Percentiles rank a stretch among this genome's conserved stretches.
Evolutionary conservation across 192 early-diverging fungal species (phyloP).

Genomic region (Spizellomyces sp.): DNA sequence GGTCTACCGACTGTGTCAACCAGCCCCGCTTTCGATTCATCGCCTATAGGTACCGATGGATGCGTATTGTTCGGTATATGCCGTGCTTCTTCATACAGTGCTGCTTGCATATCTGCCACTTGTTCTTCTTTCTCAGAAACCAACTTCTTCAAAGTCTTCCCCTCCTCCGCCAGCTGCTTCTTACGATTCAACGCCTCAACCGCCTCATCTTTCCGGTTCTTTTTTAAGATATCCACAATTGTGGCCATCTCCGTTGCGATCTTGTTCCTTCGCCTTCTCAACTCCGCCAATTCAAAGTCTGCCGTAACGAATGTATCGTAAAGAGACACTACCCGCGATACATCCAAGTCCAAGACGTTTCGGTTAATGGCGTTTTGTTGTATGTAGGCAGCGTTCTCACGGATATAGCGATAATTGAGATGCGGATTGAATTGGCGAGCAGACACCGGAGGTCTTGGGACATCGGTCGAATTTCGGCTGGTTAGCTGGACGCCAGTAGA

Average conservation of each 20-base stretch:
- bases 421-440: constrained; percentile 36
- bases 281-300: constrained; percentile 47
- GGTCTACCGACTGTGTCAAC: constrained; percentile 50
- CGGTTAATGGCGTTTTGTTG: constrained; percentile 52
- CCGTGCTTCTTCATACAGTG: constrained; percentile 65
- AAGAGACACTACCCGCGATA: constrained; percentile 49
- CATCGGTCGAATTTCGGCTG: too few species aligned
- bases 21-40: constrained; percentile 63
- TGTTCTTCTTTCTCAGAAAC: constrained; percentile 55
- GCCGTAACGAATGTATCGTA: constrained; percentile 47
- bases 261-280: constrained; percentile 52
- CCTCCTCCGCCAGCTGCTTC: constrained; percentile 49
- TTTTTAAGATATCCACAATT: constrained; percentile 34
- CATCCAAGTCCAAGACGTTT: constrained; percentile 55
- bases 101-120: constrained; percentile 51
- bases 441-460: too few species aligned
- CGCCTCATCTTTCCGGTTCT: not conserved
- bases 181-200: constrained; percentile 21
- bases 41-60: constrained; percentile 72
- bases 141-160: constrained; percentile 58
- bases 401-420: constrained; percentile 67
- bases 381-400: constrained; percentile 50
- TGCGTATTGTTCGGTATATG: constrained; percentile 82
- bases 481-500: too few species aligned
- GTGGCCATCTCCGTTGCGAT: constrained; percentile 37